Evolutionary conservation across 495 filamentous ascomycete species (phyloP), one percentile per base, ranked within the genome.

Genomic region (Lentithecium fluviatile): DNA sequence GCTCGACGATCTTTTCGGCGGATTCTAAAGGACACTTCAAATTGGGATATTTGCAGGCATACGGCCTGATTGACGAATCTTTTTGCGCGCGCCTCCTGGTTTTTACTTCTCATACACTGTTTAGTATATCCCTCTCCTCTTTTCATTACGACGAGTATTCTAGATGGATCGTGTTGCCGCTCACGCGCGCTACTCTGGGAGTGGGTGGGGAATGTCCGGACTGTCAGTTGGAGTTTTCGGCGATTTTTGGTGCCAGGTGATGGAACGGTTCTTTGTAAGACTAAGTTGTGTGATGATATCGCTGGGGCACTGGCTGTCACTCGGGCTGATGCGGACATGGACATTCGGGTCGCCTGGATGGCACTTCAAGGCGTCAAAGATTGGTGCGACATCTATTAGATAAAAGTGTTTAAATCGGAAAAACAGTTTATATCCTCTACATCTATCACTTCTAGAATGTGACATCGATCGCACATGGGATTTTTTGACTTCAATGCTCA

Each of bases 1-100:
- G 79, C 82, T 98, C 2, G 94, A 98, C 70, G 85, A 91, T 57
- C 81, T 97, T 76, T 82, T 98, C 71, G 80, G 84, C 54, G 83
- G 80, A 38, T 88, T 59, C 45, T 68, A 40, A 59, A 24, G 40
- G 6, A 8, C 21, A 46, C 40, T 23, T 12, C 17, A 66, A 46
- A 57, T 64, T 52, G 53, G 26, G 25, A 57, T 11, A 23, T 53
- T 38, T 20, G 46, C 24, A 29, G 46, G 13, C 20, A 36, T 13
- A 61, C 52, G 45, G 52, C 45, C 26, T 40, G 51, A n/a, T 23
- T 48, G 19, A 64, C 60, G 53, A 58, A 57, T 64, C 48, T 58
- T 48, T 34, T 64, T 40, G 47, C 20, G 47, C 38, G 12, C 6
- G 43, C 21, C 20, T 26, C 24, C 29, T 26, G 10, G 19, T 23